Evolutionary conservation across 1,284 basidiomycete species (phyloP).

Genomic region (Ganoderma multipileum): DNA sequence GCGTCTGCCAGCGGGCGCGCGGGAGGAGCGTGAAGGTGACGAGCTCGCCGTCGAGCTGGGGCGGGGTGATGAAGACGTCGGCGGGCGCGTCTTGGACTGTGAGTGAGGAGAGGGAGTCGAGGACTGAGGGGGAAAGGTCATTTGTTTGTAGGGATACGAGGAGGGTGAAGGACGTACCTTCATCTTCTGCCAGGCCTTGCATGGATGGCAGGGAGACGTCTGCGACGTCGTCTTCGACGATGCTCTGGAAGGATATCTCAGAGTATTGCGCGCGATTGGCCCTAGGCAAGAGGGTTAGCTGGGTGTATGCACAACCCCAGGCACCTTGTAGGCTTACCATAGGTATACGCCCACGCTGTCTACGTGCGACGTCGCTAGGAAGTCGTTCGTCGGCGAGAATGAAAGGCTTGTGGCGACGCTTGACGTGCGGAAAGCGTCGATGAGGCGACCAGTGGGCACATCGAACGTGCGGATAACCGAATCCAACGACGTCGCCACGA

Average conservation of each 20-base stretch:
- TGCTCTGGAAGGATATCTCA: constrained; percentile 80
- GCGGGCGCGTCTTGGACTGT: constrained; percentile 63
- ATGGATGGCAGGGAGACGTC: constrained; percentile 83
- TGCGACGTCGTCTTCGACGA: constrained; percentile 75
- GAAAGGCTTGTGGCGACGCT: constrained; percentile 90
- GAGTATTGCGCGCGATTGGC: constrained; percentile 95
- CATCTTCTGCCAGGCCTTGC: constrained; percentile 80
- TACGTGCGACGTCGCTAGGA: constrained; percentile 94
- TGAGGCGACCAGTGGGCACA: constrained; percentile 89
- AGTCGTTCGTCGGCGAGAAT: constrained; percentile 96
- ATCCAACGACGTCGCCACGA: constrained; percentile 89
- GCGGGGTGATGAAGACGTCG: constrained; percentile 84
- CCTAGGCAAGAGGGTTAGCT: constrained; percentile 49
- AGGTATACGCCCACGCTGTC: constrained; percentile 95
- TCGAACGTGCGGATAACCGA: constrained; percentile 96
- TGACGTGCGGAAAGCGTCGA: constrained; percentile 92
- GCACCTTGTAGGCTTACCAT: constrained; percentile 61
- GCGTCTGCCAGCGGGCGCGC: constrained; percentile 93
- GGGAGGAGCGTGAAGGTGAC: constrained; percentile 94
- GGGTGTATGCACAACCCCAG: not conserved
- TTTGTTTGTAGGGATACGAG: not conserved
- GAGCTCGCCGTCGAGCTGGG: constrained; percentile 85
- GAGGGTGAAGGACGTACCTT: constrained; percentile 50
- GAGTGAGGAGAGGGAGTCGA: constrained; percentile 66
- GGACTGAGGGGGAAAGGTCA: constrained; percentile 47